phyloP scores from a whole-genome alignment of 257 asterid species.

The Nicotiana benthamiana region DNA sequence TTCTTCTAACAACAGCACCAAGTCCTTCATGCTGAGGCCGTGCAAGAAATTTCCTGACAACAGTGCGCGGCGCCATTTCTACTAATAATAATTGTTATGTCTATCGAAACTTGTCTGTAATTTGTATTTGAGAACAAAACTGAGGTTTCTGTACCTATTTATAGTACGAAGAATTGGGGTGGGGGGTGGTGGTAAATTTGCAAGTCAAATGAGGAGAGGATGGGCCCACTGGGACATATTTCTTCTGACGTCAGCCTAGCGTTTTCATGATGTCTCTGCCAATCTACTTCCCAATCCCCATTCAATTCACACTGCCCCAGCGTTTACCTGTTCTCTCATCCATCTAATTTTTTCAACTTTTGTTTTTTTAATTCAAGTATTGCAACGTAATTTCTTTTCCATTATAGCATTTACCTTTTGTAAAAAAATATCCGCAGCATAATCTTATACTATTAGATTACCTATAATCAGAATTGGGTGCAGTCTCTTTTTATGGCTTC shows the following conservation, averaged over 20 bases:
- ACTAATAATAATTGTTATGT: too few species aligned
- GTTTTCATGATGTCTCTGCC: background rate
- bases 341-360: background rate
- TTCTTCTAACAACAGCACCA: constrained; percentile 86
- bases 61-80: too few species aligned
- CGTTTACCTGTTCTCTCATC: background rate
- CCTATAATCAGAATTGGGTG: too few species aligned
- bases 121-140: background rate
- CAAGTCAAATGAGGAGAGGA: background rate
- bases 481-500: too few species aligned
- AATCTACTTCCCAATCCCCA: background rate
- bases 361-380: too few species aligned
- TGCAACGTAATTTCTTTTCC: too few species aligned
- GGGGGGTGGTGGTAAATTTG: background rate
- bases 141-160: background rate
- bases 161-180: constrained; percentile 10
- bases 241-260: background rate
- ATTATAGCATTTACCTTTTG: too few species aligned
- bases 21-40: constrained; percentile 82
- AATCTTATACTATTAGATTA: too few species aligned
- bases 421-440: too few species aligned
- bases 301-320: background rate
- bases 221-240: background rate
- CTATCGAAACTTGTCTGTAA: too few species aligned
- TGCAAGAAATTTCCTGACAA: constrained; percentile 57